A percentile compares a stretch with the other conserved stretches of the same genome.
phyloP scores from a whole-genome alignment of 169 alveolate genomes.

The Plasmodium malariae region DNA sequence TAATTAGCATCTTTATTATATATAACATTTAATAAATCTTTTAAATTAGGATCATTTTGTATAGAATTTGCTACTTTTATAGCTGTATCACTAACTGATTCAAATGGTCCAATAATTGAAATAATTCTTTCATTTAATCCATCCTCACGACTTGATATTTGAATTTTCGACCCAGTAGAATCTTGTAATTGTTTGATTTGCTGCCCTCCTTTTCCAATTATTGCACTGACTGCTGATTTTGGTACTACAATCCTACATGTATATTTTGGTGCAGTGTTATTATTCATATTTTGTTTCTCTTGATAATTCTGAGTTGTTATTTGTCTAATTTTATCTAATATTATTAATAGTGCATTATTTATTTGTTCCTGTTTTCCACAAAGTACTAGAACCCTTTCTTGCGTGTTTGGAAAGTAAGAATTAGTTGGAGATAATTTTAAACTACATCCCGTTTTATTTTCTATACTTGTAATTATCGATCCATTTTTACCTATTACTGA shows the following conservation, averaged over 20 bases:
- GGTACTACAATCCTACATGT: slow-evolving; percentile 76
- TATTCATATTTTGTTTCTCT: slow-evolving; percentile 26
- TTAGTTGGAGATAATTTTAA: slow-evolving; percentile 67
- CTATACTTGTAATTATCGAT: slow-evolving; percentile 59
- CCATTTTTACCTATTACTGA: slow-evolving; percentile 76
- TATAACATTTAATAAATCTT: slow-evolving; percentile 66
- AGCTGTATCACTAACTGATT: slow-evolving; percentile 64
- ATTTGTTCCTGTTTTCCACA: slow-evolving; percentile 71
- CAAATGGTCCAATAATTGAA: slow-evolving; percentile 55
- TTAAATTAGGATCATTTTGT: slow-evolving; percentile 73
- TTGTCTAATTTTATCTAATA: slow-evolving; percentile 66
- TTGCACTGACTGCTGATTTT: slow-evolving; percentile 77
- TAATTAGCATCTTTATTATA: slow-evolving; percentile 40
- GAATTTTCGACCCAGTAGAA: slow-evolving; percentile 53
- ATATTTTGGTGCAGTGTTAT: slow-evolving; percentile 17
- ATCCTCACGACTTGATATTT: slow-evolving; percentile 63
- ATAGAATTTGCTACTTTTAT: slow-evolving; percentile 36
- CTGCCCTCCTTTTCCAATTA: slow-evolving; percentile 77
- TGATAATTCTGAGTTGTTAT: slow-evolving; percentile 9
- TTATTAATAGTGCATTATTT: slow-evolving; percentile 55
- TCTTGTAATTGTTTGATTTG: slow-evolving; percentile 71
- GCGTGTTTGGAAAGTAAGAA: slow-evolving; percentile 74
- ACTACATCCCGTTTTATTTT: slow-evolving; percentile 74
- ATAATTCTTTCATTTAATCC: slow-evolving; percentile 73
- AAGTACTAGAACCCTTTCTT: slow-evolving; percentile 60